Evolutionary conservation across 1,139 yeast genomes (phyloP).

Genomic region (Blastobotrys raffinosifermentans): DNA sequence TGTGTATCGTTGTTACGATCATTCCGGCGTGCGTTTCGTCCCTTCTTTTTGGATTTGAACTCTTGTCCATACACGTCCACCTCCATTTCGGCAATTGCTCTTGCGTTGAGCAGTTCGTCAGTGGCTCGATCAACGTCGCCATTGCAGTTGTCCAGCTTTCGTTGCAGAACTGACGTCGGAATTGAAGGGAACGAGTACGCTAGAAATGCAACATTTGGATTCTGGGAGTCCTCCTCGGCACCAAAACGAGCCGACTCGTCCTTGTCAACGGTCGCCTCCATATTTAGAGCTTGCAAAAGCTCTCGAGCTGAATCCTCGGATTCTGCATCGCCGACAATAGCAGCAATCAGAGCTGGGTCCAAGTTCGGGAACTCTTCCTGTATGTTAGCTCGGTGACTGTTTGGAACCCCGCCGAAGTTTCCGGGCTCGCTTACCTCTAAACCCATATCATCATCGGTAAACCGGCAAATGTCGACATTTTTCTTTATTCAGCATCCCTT

Average conservation of each 20-base stretch:
- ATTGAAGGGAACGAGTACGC: conserved; percentile 23
- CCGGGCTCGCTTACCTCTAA: neutral
- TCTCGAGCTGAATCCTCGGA: conserved; percentile 9
- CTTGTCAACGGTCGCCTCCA: conserved; percentile 9
- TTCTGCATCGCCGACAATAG: conserved; percentile 10
- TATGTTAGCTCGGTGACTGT: no score
- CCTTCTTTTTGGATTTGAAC: conserved; percentile 4
- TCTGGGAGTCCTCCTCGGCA: neutral
- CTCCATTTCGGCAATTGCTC: conserved; percentile 14
- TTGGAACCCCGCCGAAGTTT: neutral
- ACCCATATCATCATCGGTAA: neutral
- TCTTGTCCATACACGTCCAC: conserved; percentile 7
- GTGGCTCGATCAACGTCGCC: conserved; percentile 22
- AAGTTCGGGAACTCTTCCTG: conserved; percentile 11
- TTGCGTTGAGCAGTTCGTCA: conserved; percentile 23
- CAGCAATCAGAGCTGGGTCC: conserved; percentile 14
- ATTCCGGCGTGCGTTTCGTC: neutral
- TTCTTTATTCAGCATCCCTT: neutral
- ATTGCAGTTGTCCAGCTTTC: conserved; percentile 15
- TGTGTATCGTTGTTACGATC: neutral
- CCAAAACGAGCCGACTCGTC: neutral
- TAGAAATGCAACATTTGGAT: conserved; percentile 14
- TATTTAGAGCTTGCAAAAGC: conserved; percentile 7
- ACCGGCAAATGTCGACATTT: neutral
- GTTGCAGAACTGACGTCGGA: conserved; percentile 13